Evolutionary conservation across 495 filamentous ascomycete species (phyloP).

Genomic region (Lasiosphaeria ovina): DNA sequence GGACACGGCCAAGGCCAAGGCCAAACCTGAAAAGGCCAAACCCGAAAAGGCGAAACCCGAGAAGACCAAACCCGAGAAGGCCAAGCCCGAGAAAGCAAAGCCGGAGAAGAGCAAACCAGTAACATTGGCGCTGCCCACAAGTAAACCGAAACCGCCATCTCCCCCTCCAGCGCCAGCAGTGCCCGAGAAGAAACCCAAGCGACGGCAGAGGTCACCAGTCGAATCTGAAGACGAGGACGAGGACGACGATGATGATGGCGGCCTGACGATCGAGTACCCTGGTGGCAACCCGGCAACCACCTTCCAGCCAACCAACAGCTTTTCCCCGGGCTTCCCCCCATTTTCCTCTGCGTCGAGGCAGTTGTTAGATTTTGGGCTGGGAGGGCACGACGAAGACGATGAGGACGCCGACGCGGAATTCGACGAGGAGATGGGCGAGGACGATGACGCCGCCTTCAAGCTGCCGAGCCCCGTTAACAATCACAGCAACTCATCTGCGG

Average conservation of each 20-base stretch:
- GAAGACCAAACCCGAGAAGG: constrained; percentile 10
- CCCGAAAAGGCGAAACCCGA: background rate
- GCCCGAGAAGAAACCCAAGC: constrained; percentile 25
- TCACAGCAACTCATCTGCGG: constrained; percentile 3
- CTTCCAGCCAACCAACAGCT: constrained; percentile 28
- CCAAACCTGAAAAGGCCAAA: constrained; percentile 12
- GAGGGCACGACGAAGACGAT: constrained; percentile 37
- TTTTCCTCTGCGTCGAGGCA: constrained; percentile 29
- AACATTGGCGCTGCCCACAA: constrained; percentile 25
- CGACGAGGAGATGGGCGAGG: constrained; percentile 30
- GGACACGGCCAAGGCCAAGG: constrained; percentile 13
- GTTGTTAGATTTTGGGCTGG: constrained; percentile 41
- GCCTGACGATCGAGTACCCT: constrained; percentile 46
- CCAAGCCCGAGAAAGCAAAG: constrained; percentile 10
- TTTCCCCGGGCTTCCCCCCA: constrained; percentile 34
- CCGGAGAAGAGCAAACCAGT: constrained; percentile 20
- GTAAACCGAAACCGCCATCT: constrained; percentile 8
- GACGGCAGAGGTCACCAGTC: constrained; percentile 18
- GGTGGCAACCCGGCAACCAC: constrained; percentile 30
- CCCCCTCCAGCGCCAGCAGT: constrained; percentile 20
- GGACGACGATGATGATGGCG: constrained; percentile 45
- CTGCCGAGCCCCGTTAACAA: constrained; percentile 36
- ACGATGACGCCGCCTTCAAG: constrained; percentile 29
- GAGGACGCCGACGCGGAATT: constrained; percentile 35
- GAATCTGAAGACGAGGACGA: constrained; percentile 43